Evolutionary conservation across 108 stramenopile genomes (phyloP).

Genomic region (Pseudonitzschia delicatissima): DNA sequence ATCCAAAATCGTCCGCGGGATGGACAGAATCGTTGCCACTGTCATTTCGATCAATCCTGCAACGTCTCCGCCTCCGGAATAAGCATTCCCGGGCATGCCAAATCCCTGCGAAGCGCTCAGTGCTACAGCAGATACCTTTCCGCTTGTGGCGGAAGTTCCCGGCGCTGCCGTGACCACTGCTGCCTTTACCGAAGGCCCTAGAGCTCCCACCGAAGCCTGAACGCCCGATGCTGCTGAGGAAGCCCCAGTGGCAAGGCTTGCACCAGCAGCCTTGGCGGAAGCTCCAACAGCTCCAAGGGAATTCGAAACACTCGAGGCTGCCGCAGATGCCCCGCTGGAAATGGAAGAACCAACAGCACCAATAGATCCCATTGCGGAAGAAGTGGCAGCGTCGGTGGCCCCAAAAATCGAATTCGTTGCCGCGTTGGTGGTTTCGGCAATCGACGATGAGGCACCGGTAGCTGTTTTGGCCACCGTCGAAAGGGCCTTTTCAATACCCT

Average conservation of each 20-base stretch:
- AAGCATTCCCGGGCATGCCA: background rate
- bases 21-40: background rate
- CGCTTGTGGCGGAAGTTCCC: background rate
- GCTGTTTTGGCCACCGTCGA: background rate
- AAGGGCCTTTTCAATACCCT: background rate
- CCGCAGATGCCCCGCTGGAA: background rate
- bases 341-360: background rate
- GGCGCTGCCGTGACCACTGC: background rate
- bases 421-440: background rate
- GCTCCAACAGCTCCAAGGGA: background rate
- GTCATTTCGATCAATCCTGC: constrained; percentile 2
- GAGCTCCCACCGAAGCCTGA: background rate
- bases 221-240: background rate
- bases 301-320: background rate
- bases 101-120: background rate
- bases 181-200: background rate
- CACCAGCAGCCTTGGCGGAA: background rate
- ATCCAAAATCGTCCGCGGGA: constrained; percentile 5
- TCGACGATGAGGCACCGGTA: background rate
- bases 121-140: background rate
- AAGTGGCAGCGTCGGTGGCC: background rate
- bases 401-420: background rate
- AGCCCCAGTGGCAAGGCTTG: background rate
- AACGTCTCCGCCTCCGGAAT: background rate
- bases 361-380: background rate